Evolutionary conservation across 371 early-diverging fungal species (phyloP), one percentile per base, ranked within the genome.

Genomic region (Vairimorpha necatrix): DNA sequence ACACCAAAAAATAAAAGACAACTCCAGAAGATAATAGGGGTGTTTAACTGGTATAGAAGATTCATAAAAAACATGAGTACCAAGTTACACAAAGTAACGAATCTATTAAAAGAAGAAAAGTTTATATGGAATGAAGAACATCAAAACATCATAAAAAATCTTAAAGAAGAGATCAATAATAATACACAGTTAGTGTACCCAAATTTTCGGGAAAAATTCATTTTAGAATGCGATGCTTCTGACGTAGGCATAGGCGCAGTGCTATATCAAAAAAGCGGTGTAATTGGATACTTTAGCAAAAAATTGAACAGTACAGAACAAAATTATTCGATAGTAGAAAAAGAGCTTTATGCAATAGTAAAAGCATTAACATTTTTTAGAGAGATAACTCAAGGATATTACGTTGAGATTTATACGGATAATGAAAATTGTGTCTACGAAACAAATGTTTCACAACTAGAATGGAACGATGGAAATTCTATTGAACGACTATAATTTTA

Each of bases 341-440:
- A 72, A 60, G 79, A 79, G 48, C 16, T 67, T 18, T 48, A 63
- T 13, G 79, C 76, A 2, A 61, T 76, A 0, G 3, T 60, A 16
- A 34, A 6, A 48, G 53, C 58, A 61, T 54, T 75, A 33, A 54
- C 72, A 0, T 32, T 72, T 72, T 80, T 58, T 48, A 36, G 39
- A 32, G 30, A 42, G 22, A 11, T 74, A 0, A 33, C 79, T 11
- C 46, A 13, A 72, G 79, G 76, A 61, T 46, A 32, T 26, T 32
- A 42, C 16, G 73, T 79, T 62, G 33, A n/a, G 34, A 6, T 81
- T 16, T n/a, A 22, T 1, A 81, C 82, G n/a, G 82, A 81, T 39
- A 82, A 30, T 28, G n/a, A n/a, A n/a, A n/a, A n/a, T n/a, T n/a
- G n/a, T n/a, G n/a, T n/a, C n/a, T 26, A 6, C 3, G 30, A 13